Evolutionary conservation across 2,329 filamentous ascomycete species (phyloP), one percentile per base, ranked within the genome.

Genomic region (Claviceps purpurea): DNA sequence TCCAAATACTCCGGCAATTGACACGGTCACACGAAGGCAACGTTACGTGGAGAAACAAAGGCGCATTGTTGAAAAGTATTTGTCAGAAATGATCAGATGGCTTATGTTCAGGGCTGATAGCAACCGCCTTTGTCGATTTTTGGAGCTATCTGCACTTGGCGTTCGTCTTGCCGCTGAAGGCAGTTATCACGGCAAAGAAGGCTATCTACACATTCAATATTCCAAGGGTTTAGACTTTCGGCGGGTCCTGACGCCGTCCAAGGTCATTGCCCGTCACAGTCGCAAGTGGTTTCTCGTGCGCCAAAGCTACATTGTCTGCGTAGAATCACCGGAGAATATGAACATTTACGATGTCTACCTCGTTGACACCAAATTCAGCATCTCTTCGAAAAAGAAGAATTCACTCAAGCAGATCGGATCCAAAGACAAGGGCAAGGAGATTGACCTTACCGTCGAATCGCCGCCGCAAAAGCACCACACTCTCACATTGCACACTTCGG

Each of bases 251-350:
- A 89, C 84, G 2, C 88, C 89, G 0, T 76, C 80, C 50, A 83
- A 89, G 60, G 77, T 95, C 56, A 87, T 89, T 62, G 81, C 82
- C 50, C 81, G 89, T 13, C 90, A 96, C 68, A 85, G 82, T 55
- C 88, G 89, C 18, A 96, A 96, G 66, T 98, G 93, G 93, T 98
- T 98, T 65, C 74, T 97, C 20, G 89, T 98, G n/a, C 78, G 93
- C 50, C 90, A 97, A 68, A 97, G 89, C 70, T 98, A 98, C 63
- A 84, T 98, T 54, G 91, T 95, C 45, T 96, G 91, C 59, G 90
- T 97, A n/a, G 91, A 97, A 64, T 96, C 93, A 0, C 93, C 93
- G 0, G 91, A 97, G 65, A 95, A 95, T 60, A 95, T 97, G 86
- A 91, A 95, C 62, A 94, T 97, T 38, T 96, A 95, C 65, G 94